Base-by-base conservation (phyloP, 202 grass and related monocot species). In the Digitaria exilis region DNA sequence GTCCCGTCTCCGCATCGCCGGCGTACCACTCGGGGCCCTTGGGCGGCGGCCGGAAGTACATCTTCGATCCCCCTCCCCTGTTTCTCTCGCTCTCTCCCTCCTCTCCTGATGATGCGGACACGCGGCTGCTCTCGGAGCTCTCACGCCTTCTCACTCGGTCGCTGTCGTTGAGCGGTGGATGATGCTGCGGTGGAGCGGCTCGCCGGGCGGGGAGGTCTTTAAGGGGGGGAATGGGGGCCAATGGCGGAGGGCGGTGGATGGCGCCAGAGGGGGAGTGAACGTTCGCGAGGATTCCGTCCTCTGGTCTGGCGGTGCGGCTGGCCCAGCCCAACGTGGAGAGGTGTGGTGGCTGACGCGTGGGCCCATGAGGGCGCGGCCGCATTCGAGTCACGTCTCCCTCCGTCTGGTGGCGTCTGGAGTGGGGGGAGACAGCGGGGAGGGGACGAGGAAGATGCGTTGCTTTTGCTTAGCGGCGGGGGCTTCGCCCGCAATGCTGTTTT, bases 21-120 rank as follows among this genome's bases (percentile, higher is more conserved):
- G 37, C 72, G 29, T 65, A 50, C 84, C 83, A 75, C 61, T 81
- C 87, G 24, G 75, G 84, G 0, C 51, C 84, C 69, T 90, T 90
- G 15, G 60, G 90, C 43, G 89, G 87, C 60, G 89, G 91, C 49
- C 89, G 85, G n/a, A 92, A 84, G 26, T 90, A 96, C 94, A 97
- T 97, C 83, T 39, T 79, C 35, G 21, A 8, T 7, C 25, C 19
- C 69, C 10, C 29, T n/a, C 44, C 19, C 4, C 28, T n/a, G 17
- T 13, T 30, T 2, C 21, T 57, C 44, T 41, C 65, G n/a, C n/a
- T n/a, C n/a, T n/a, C n/a, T n/a, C n/a, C n/a, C n/a, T n/a, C n/a
- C n/a, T n/a, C n/a, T n/a, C n/a, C n/a, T n/a, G n/a, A n/a, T n/a
- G n/a, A n/a, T n/a, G n/a, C n/a, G 59, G 25, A 34, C 48, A 5